Conservation (phyloP, 1,284 basidiomycete species). For the Rhodotorula sp. region DNA sequence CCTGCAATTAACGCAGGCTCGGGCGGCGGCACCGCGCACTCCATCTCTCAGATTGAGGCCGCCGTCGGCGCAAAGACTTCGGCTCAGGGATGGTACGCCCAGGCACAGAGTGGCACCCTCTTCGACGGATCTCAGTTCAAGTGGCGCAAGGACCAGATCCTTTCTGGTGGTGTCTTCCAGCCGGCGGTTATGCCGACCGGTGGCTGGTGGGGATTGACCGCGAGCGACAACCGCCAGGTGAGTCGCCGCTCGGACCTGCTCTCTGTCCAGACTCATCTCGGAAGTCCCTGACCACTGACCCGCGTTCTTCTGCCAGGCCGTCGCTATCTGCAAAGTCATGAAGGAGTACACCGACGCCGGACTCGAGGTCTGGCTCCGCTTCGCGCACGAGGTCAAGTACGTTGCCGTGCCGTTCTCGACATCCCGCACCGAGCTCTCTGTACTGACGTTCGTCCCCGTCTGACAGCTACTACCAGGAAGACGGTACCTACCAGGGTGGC, state of each 20-base stretch:
- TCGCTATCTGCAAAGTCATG: slow-evolving; percentile 47
- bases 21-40: slow-evolving; percentile 43
- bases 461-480: slow-evolving; percentile 41
- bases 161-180: slow-evolving; percentile 49
- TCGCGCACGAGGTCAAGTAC: slow-evolving; percentile 46
- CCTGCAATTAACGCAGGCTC: slow-evolving; percentile 24
- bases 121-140: slow-evolving; percentile 48
- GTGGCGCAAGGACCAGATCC: slow-evolving; percentile 46
- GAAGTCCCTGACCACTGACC: background rate
- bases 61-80: slow-evolving; percentile 40
- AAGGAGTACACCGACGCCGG: slow-evolving; percentile 50
- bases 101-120: slow-evolving; percentile 46
- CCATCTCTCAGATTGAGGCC: slow-evolving; percentile 45
- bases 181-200: slow-evolving; percentile 41
- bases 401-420: background rate
- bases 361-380: slow-evolving; percentile 49
- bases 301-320: slow-evolving; percentile 34
- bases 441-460: background rate
- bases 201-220: slow-evolving; percentile 43
- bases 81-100: slow-evolving; percentile 48
- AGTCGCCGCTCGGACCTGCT: background rate
- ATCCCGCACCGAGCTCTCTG: too few relatives aligned
- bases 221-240: slow-evolving; percentile 39
- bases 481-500: slow-evolving; percentile 45
- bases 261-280: background rate